Percentiles rank a stretch among this genome's conserved stretches.
Conservation (phyloP, 2,329 filamentous ascomycete genomes). For the Cladosporium sp. region DNA sequence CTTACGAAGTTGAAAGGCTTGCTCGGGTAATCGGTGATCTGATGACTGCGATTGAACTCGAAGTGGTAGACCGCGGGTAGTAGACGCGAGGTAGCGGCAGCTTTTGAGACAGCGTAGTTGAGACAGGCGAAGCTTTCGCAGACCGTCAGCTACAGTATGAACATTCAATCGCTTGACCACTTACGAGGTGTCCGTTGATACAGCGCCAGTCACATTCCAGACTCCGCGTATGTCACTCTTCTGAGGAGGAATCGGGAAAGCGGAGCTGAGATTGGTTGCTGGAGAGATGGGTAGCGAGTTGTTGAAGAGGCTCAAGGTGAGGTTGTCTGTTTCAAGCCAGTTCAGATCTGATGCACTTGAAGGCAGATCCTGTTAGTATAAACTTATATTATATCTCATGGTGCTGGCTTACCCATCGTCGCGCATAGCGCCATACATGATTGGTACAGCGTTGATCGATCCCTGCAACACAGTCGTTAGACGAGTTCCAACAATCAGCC, state of each 20-base stretch:
- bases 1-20: background rate
- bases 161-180: background rate
- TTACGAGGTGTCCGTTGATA: background rate
- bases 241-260: background rate
- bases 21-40: background rate
- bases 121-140: background rate
- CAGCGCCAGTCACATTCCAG: background rate
- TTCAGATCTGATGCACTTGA: background rate
- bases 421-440: background rate
- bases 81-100: background rate
- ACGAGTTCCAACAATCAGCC: background rate
- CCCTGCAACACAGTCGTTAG: background rate
- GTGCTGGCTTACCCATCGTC: background rate
- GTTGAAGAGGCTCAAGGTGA: background rate
- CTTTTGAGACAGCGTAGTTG: background rate
- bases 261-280: background rate
- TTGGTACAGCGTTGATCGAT: background rate
- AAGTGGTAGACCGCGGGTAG: background rate
- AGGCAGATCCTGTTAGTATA: background rate
- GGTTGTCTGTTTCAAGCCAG: background rate
- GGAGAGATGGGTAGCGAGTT: background rate
- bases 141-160: background rate
- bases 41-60: background rate
- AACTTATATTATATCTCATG: background rate
- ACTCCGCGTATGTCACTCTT: background rate